These are phyloP conservation scores for Gymnopus androsaceus DNA, from an alignment of 1,284 basidiomycete genomes.

Conservation along the genomic window DNA sequence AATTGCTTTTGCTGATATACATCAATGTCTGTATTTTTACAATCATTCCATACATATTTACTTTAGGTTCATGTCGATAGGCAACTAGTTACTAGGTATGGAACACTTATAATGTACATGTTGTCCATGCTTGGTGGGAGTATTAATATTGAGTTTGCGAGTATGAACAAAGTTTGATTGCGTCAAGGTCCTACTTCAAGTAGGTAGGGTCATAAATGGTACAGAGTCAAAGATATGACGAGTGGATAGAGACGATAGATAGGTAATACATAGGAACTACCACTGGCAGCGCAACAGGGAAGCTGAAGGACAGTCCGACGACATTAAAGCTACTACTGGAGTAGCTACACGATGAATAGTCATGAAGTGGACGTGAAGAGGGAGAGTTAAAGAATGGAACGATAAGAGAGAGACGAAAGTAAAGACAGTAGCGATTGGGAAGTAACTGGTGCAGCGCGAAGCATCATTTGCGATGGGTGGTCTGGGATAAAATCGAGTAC, in stretches of 20 bases:
- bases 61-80: neutral
- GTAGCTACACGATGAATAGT: neutral
- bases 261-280: neutral
- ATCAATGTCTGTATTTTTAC: neutral
- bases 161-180: no score
- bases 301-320: no score
- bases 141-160: no score
- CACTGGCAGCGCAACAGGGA: neutral
- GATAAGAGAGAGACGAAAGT: neutral
- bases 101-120: no score
- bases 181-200: neutral
- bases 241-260: neutral
- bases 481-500: neutral
- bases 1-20: neutral
- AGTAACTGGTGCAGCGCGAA: neutral
- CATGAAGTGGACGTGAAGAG: neutral
- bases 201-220: no score
- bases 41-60: neutral
- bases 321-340: no score
- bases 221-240: no score
- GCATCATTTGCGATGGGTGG: neutral
- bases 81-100: no score
- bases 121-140: no score
- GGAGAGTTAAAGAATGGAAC: neutral
- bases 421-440: neutral